Base-by-base conservation (phyloP, 805 yeast genomes). In the Lipomyces japonicus region DNA sequence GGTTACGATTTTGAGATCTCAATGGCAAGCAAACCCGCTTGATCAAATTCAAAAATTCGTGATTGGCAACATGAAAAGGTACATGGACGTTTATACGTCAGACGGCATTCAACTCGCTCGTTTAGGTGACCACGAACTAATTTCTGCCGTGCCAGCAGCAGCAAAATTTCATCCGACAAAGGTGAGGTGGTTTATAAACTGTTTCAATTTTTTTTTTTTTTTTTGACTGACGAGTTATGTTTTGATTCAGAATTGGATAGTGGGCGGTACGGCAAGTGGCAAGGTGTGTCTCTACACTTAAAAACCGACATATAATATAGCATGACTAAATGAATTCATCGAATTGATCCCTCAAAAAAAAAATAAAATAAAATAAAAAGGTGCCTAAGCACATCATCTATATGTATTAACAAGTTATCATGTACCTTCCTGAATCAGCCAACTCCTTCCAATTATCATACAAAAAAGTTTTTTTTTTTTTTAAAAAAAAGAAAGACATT, bases 71-170 rank as follows among this genome's bases (percentile, higher is more conserved):
- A 93, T 91, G 98, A 87, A 84, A 58, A 75, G 93, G 55, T 86
- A 79, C 42, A 75, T 89, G 48, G 98, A 93, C 66, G 75, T 93
- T 3, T 93, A 84, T 63, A 81, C 81, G 39, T 80, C 85, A 46
- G 70, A 78, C 24, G 97, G 97, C 1, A 73, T 75, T 34, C 89
- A 84, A 55, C 61, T 91, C 10, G 95, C 89, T 0, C 95, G 87
- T 64, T 66, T 91, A 31, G 74, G 78, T 1, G 80, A 76, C 42
- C 37, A 37, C 3, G 75, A 73, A 0, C 63, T 69, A 19, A 79
- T 91, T 66, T 84, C 95, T 0, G 91, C 95, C 1, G 96, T 93
- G 2, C 97, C 98, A 0, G 97, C 97, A 0, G 97, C 86, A 1
- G 75, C 82, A 14, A 73, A 78, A 14, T 77, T 91, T 71, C 97